Evolutionary conservation across 257 asterid genomes (phyloP).

Genomic region (Fraxinus cuspidata): DNA sequence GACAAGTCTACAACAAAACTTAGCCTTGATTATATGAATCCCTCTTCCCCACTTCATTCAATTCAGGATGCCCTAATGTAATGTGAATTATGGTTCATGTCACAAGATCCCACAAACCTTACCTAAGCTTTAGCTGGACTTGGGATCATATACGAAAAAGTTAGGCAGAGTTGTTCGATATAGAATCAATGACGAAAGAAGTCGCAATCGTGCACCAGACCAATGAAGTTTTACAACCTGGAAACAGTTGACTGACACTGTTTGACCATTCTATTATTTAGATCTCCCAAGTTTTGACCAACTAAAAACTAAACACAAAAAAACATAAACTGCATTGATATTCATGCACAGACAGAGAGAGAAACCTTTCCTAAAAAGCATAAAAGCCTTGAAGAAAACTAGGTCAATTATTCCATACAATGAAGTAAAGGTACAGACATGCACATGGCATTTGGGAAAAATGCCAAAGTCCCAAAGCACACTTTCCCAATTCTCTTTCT

Average conservation of each 20-base stretch:
- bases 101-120: too few species aligned
- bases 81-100: too few species aligned
- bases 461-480: conserved; percentile 45
- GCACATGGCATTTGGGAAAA: conserved; percentile 65
- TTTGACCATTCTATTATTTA: conserved; percentile 30
- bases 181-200: not conserved
- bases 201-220: not conserved
- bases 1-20: not conserved
- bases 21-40: not conserved
- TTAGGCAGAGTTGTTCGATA: not conserved
- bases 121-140: not conserved
- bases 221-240: conserved; percentile 4
- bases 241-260: conserved; percentile 30
- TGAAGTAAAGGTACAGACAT: conserved; percentile 47
- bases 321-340: conserved; percentile 22
- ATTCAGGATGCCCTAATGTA: too few species aligned
- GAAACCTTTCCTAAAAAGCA: conserved; percentile 41
- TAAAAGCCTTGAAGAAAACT: conserved; percentile 35
- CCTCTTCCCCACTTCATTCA: too few species aligned
- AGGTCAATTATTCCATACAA: conserved; percentile 44
- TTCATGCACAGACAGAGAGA: conserved; percentile 20
- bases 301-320: conserved; percentile 22
- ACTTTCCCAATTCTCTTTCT: conserved; percentile 34
- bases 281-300: conserved; percentile 35
- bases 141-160: not conserved